phyloP scores from a whole-genome alignment of 352 stramenopile genomes.

The Elongisporangium prolatum region DNA sequence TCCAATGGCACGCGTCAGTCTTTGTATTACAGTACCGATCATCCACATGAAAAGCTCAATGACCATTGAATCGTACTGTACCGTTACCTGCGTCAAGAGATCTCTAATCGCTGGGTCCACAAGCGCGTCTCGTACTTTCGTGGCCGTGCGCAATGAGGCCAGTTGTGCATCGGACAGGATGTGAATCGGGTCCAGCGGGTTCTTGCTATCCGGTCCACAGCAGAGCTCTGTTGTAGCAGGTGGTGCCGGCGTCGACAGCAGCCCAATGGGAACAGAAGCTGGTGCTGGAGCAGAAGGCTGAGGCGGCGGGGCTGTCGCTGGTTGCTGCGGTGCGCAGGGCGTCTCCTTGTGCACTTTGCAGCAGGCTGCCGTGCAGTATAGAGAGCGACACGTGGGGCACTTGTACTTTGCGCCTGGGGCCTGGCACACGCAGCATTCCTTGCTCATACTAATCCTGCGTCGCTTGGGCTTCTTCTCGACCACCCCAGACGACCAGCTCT shows the following conservation, averaged over 20 bases:
- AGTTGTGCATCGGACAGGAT: constrained; percentile 58
- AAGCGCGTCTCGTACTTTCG: constrained; percentile 33
- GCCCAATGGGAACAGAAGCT: background rate
- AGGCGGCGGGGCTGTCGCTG: constrained; percentile 6
- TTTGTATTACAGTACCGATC: background rate
- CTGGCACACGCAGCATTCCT: constrained; percentile 52
- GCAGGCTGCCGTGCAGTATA: constrained; percentile 73
- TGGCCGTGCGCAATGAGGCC: constrained; percentile 23
- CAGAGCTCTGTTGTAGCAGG: constrained; percentile 1
- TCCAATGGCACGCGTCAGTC: background rate
- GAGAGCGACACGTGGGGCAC: constrained; percentile 58
- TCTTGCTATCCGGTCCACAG: constrained; percentile 15
- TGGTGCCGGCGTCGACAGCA: background rate
- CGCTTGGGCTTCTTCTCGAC: too few relatives aligned
- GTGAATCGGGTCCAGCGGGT: constrained; percentile 23
- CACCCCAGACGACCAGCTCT: too few relatives aligned
- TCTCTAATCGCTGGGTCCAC: constrained; percentile 40
- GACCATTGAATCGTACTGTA: background rate
- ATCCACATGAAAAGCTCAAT: background rate
- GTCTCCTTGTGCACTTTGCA: constrained; percentile 81
- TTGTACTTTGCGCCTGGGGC: constrained; percentile 76
- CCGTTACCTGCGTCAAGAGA: constrained; percentile 47
- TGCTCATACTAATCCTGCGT: constrained; percentile 20
- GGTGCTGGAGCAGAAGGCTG: constrained; percentile 3
- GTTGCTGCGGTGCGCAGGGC: constrained; percentile 31